phyloP scores from a whole-genome alignment of 1,284 basidiomycete species.

The Lignosus rhinocerotis region DNA sequence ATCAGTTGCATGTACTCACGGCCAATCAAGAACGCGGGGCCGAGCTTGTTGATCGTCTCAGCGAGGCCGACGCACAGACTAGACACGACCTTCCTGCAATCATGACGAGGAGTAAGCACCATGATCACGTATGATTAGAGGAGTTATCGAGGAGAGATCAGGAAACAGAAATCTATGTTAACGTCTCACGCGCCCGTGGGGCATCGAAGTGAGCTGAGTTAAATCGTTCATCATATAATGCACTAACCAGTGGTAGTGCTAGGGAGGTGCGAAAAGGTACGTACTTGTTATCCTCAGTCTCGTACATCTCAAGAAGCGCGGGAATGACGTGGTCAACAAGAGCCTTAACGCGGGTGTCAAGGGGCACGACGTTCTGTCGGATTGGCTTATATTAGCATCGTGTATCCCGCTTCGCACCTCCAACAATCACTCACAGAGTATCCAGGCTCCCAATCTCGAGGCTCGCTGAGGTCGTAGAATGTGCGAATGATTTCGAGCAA shows the following conservation, averaged over 20 bases:
- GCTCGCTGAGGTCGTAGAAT: constrained; percentile 88
- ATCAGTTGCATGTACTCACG: constrained; percentile 43
- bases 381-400: not conserved
- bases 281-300: constrained; percentile 97
- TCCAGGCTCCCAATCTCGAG: constrained; percentile 84
- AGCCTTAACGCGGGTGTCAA: constrained; percentile 81
- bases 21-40: constrained; percentile 80
- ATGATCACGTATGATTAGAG: constrained; percentile 4
- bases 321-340: constrained; percentile 79
- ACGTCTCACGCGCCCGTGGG: constrained; percentile 58
- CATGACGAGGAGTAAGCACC: constrained; percentile 25
- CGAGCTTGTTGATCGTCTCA: constrained; percentile 89
- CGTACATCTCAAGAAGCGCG: constrained; percentile 86
- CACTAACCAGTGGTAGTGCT: not conserved
- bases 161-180: constrained; percentile 36
- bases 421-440: constrained; percentile 38
- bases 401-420: too few relatives aligned
- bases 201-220: constrained; percentile 89
- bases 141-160: constrained; percentile 32
- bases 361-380: constrained; percentile 38
- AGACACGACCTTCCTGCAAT: constrained; percentile 80
- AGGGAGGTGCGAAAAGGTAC: constrained; percentile 39
- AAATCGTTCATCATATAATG: constrained; percentile 56
- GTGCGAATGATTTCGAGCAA: constrained; percentile 90
- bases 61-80: constrained; percentile 85